Conservation (phyloP, 2,329 filamentous ascomycete species). For the Rhinocladiella similis region DNA sequence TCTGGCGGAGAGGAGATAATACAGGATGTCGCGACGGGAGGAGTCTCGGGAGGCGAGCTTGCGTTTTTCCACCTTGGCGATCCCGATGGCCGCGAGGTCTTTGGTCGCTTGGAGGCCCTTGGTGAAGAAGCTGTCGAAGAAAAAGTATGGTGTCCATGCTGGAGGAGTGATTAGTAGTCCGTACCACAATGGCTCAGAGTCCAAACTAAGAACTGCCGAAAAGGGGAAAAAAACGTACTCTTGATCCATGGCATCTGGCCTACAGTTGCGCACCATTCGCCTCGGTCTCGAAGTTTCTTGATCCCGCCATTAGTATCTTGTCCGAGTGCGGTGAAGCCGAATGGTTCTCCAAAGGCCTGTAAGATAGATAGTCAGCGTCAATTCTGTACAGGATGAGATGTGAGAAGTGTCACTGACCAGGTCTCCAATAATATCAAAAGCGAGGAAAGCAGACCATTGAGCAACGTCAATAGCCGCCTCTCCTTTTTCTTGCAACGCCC, state of each 20-base stretch:
- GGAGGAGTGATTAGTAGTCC: not conserved
- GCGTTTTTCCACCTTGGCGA: constrained; percentile 34
- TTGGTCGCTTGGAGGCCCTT: constrained; percentile 3
- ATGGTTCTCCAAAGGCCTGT: constrained; percentile 31
- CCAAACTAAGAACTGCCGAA: not conserved
- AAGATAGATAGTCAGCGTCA: constrained; percentile 22
- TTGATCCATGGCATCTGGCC: constrained; percentile 19
- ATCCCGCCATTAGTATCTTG: constrained; percentile 15
- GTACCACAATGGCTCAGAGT: not conserved
- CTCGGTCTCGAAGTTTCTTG: constrained; percentile 15
- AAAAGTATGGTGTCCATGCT: constrained; percentile 26
- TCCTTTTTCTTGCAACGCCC: not conserved
- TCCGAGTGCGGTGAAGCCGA: constrained; percentile 27
- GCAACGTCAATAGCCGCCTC: constrained; percentile 2
- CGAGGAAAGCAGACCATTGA: constrained; percentile 4
- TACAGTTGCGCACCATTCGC: constrained; percentile 15
- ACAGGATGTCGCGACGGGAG: constrained; percentile 42
- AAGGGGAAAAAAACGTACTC: not conserved
- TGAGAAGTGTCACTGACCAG: not conserved
- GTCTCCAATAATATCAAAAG: constrained; percentile 5
- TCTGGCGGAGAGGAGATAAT: constrained; percentile 38
- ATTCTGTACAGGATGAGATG: not conserved
- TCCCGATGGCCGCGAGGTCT: constrained; percentile 29
- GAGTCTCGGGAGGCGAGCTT: constrained; percentile 24
- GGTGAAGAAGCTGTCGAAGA: constrained; percentile 30